These are phyloP conservation scores for Pholiota conissans DNA, from an alignment of 768 basidiomycete genomes.

Conservation along the genomic window DNA sequence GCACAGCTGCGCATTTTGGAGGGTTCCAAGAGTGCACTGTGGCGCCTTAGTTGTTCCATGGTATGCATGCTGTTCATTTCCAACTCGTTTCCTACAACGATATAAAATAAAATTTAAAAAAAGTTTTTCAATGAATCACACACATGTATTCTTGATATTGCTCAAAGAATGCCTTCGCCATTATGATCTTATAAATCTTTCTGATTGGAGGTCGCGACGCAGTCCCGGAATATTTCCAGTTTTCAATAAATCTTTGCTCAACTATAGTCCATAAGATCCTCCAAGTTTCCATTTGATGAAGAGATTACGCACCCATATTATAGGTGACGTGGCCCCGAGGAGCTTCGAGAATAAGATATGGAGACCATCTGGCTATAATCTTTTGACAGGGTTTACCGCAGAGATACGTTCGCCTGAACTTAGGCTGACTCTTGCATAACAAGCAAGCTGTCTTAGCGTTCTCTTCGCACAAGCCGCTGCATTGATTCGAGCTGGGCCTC, in stretches of 20 bases:
- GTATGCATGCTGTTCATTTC: slow-evolving; percentile 14
- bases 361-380: slow-evolving; percentile 13
- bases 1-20: slow-evolving; percentile 8
- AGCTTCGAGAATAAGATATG: slow-evolving; percentile 16
- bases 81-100: neutral
- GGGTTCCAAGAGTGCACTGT: slow-evolving; percentile 11
- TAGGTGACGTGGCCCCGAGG: slow-evolving; percentile 15
- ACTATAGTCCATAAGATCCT: slow-evolving; percentile 5
- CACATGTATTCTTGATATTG: slow-evolving; percentile 18
- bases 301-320: slow-evolving; percentile 10
- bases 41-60: slow-evolving; percentile 14
- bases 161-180: slow-evolving; percentile 12
- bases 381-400: slow-evolving; percentile 16
- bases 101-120: neutral
- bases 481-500: slow-evolving; percentile 6
- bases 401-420: slow-evolving; percentile 10
- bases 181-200: slow-evolving; percentile 17
- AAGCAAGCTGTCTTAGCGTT: slow-evolving; percentile 16
- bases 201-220: slow-evolving; percentile 5
- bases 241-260: slow-evolving; percentile 14
- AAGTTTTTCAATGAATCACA: neutral
- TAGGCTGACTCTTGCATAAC: slow-evolving; percentile 15
- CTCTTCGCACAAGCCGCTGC: slow-evolving; percentile 9
- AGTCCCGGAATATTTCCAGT: slow-evolving; percentile 12
- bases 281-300: neutral